A percentile compares a stretch with the other conserved stretches of the same genome.
Conservation (phyloP, 1,284 basidiomycete genomes). For the Dichomitus squalens region DNA sequence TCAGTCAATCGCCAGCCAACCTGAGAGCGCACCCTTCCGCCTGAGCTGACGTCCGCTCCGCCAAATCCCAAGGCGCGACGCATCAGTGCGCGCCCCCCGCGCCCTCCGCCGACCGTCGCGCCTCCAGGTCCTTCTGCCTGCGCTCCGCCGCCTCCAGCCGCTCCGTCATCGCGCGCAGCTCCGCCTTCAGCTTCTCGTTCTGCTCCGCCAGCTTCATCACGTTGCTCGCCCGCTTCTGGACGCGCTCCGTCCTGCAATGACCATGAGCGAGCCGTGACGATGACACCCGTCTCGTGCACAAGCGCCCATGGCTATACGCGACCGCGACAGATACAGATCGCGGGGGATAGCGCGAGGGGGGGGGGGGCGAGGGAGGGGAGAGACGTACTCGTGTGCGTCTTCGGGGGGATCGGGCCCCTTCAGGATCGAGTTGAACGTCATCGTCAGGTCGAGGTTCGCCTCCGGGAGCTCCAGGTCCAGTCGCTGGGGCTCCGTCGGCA, state of each 20-base stretch:
- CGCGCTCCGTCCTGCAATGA: constrained; percentile 51
- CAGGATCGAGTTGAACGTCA: constrained; percentile 53
- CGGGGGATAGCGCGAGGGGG: background rate
- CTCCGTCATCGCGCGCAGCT: constrained; percentile 73
- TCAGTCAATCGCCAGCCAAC: background rate
- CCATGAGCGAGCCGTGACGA: background rate
- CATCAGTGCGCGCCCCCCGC: background rate
- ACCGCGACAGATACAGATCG: background rate
- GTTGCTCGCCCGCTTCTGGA: constrained; percentile 76
- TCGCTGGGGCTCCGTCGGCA: constrained; percentile 20
- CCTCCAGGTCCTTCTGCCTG: constrained; percentile 55
- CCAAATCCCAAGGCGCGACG: background rate
- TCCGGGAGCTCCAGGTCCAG: constrained; percentile 53
- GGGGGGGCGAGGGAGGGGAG: background rate
- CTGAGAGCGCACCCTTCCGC: background rate
- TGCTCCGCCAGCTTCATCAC: constrained; percentile 74
- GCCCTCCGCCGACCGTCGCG: constrained; percentile 16
- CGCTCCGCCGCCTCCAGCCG: constrained; percentile 74
- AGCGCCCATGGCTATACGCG: constrained; percentile 6
- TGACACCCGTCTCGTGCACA: background rate
- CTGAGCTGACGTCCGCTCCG: background rate
- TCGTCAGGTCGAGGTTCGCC: constrained; percentile 50
- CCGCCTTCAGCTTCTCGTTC: constrained; percentile 74
- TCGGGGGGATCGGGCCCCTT: constrained; percentile 16
- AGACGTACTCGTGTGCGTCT: constrained; percentile 35